These are phyloP conservation scores for Alternaria ventricosa DNA, from an alignment of 2,329 filamentous ascomycete genomes.

Conservation along the genomic window DNA sequence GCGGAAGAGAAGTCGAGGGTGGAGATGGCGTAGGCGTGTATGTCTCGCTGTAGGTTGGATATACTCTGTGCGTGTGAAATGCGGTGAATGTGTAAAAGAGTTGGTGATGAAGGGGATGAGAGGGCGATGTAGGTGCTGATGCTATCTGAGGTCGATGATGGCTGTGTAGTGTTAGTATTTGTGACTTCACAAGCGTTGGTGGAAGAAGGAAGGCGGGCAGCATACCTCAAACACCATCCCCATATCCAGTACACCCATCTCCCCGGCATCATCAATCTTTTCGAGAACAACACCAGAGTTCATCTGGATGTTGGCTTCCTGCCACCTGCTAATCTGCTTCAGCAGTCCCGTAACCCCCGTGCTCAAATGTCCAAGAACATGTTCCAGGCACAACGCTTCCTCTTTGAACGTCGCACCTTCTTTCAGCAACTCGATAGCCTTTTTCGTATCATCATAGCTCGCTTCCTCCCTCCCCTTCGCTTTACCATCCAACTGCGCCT, in stretches of 20 bases:
- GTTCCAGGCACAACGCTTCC: conserved; percentile 51
- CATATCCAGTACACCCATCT: conserved; percentile 58
- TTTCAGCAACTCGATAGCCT: conserved; percentile 46
- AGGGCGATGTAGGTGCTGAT: conserved; percentile 40
- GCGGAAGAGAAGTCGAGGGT: conserved; percentile 53
- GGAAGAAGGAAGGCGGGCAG: background rate
- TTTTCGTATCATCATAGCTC: conserved; percentile 42
- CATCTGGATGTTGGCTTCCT: conserved; percentile 66
- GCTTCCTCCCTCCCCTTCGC: conserved; percentile 5
- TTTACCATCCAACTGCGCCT: conserved; percentile 42
- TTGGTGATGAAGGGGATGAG: conserved; percentile 8
- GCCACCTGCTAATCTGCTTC: conserved; percentile 53
- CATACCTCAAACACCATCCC: conserved; percentile 62
- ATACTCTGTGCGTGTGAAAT: conserved; percentile 48
- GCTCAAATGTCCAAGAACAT: conserved; percentile 40
- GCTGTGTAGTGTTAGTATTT: background rate
- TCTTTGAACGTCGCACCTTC: conserved; percentile 53
- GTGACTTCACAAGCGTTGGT: background rate
- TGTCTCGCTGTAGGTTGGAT: conserved; percentile 47
- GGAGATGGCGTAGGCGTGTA: conserved; percentile 57
- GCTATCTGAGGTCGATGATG: conserved; percentile 1
- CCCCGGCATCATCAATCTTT: conserved; percentile 33
- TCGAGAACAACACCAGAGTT: conserved; percentile 66
- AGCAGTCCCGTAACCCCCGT: conserved; percentile 43
- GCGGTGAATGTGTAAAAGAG: conserved; percentile 36